These are phyloP conservation scores for Backusella psychrophila DNA, from an alignment of 192 early-diverging fungal species.

Conservation along the genomic window DNA sequence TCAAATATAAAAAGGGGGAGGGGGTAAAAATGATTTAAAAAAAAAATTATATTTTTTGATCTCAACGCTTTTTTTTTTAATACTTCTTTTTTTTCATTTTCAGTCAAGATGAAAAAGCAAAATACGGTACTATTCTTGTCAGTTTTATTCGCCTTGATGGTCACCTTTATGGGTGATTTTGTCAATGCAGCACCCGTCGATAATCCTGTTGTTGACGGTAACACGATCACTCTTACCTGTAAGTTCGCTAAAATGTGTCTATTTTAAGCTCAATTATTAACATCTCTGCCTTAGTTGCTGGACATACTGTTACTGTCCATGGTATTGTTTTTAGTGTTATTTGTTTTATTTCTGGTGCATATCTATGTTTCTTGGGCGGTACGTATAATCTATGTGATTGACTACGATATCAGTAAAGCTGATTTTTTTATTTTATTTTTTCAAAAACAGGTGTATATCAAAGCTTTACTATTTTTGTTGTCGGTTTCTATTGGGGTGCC, in stretches of 20 bases:
- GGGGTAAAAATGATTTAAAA: background rate
- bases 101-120: background rate
- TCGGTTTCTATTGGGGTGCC: conserved; percentile 68
- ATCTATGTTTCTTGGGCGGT: conserved; percentile 30
- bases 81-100: background rate
- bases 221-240: background rate
- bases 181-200: conserved; percentile 10
- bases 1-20: background rate
- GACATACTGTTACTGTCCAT: conserved; percentile 17
- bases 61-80: background rate
- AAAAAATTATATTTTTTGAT: background rate
- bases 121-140: conserved; percentile 1
- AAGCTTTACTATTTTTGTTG: conserved; percentile 64
- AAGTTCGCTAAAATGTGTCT: background rate
- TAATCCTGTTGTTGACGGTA: background rate
- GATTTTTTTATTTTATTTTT: background rate
- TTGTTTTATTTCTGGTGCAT: conserved; percentile 28
- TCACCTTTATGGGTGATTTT: conserved; percentile 17
- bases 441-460: conserved; percentile 25
- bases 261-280: background rate
- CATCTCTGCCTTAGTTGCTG: background rate
- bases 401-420: background rate
- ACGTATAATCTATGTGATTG: background rate
- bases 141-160: background rate
- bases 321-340: conserved; percentile 29